Evolutionary conservation across 495 filamentous ascomycete species (phyloP).

Genomic region (Viridothelium virens): DNA sequence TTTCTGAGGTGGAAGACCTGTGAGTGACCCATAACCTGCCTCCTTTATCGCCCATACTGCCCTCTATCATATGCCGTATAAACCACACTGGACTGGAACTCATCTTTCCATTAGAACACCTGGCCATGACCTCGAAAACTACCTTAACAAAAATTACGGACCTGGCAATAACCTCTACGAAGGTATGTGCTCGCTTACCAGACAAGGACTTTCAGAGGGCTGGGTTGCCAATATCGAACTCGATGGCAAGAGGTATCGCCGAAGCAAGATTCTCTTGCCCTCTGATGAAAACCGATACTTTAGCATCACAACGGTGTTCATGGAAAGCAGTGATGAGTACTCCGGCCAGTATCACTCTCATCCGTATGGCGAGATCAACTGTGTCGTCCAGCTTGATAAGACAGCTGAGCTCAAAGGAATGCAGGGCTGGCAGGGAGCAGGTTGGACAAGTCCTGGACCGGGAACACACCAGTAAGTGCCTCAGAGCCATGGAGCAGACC

Average conservation of each 20-base stretch:
- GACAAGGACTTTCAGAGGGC: constrained; percentile 39
- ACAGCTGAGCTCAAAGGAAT: constrained; percentile 39
- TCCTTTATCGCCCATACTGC: neutral
- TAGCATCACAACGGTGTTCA: constrained; percentile 47
- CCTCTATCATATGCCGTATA: neutral
- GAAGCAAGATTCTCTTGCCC: constrained; percentile 37
- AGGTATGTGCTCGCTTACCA: constrained; percentile 37
- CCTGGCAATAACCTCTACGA: constrained; percentile 39
- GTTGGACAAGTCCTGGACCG: constrained; percentile 40
- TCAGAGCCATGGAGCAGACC: neutral
- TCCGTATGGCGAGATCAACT: constrained; percentile 46
- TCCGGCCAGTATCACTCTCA: constrained; percentile 42
- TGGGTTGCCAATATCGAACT: constrained; percentile 41
- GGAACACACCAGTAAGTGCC: constrained; percentile 38
- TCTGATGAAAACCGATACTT: constrained; percentile 37
- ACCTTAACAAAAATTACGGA: constrained; percentile 39
- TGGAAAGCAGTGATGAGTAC: constrained; percentile 38
- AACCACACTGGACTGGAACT: neutral
- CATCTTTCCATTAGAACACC: constrained; percentile 34
- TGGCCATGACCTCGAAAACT: constrained; percentile 38
- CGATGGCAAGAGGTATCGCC: constrained; percentile 40
- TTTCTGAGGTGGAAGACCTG: constrained; percentile 39
- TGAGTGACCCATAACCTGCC: constrained; percentile 19
- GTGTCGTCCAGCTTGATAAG: constrained; percentile 40
- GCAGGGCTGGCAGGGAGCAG: constrained; percentile 41